These are phyloP conservation scores for Lactarius sp. DNA, from an alignment of 768 basidiomycete genomes.

Conservation along the genomic window DNA sequence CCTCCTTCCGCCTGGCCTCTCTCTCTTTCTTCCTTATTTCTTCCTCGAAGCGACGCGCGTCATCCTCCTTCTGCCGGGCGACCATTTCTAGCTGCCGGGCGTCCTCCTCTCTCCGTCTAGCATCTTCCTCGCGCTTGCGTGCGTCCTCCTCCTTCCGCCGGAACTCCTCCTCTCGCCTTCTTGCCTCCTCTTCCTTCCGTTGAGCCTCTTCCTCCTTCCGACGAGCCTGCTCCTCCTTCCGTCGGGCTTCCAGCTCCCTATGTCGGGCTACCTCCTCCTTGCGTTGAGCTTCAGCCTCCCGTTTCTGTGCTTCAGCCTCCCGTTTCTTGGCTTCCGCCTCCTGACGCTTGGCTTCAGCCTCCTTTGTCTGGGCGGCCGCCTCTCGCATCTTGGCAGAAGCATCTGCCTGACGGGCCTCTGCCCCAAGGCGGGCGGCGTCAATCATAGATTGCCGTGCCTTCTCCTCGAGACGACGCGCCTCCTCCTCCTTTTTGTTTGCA, in stretches of 20 bases:
- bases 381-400: slow-evolving; percentile 27
- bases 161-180: slow-evolving; percentile 31
- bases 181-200: slow-evolving; percentile 31
- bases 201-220: slow-evolving; percentile 34
- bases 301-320: slow-evolving; percentile 34
- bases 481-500: slow-evolving; percentile 26
- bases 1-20: background rate
- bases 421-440: slow-evolving; percentile 25
- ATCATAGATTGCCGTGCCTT: slow-evolving; percentile 25
- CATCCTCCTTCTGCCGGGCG: slow-evolving; percentile 31
- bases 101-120: slow-evolving; percentile 29
- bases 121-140: slow-evolving; percentile 37
- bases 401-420: slow-evolving; percentile 27
- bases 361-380: slow-evolving; percentile 21
- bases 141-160: slow-evolving; percentile 32
- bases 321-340: slow-evolving; percentile 32
- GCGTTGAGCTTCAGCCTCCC: slow-evolving; percentile 33
- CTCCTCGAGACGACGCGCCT: slow-evolving; percentile 27
- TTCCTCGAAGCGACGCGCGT: slow-evolving; percentile 33
- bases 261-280: slow-evolving; percentile 32
- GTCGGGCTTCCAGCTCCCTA: slow-evolving; percentile 33
- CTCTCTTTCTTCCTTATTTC: slow-evolving; percentile 24
- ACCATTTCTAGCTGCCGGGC: slow-evolving; percentile 30
- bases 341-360: slow-evolving; percentile 25
- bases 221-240: slow-evolving; percentile 29